Base-by-base conservation (phyloP, 768 basidiomycete species). In the Boletus speciosus region DNA sequence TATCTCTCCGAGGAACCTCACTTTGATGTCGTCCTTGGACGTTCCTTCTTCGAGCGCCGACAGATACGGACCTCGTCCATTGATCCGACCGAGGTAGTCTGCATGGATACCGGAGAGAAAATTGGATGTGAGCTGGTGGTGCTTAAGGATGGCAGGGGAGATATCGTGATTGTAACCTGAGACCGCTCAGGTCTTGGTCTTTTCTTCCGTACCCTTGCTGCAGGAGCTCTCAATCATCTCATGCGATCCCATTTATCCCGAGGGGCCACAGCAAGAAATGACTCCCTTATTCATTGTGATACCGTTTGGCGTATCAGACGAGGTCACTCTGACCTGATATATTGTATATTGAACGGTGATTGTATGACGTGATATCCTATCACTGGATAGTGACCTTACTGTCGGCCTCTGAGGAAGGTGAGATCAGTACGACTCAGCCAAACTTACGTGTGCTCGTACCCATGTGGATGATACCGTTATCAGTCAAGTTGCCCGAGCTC, bases 1-100 rank as follows among this genome's bases (percentile, higher is more conserved):
- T 94, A 90, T 70, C 80, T 98, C 31, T 88, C 90, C 4, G 97
- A 99, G 66, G 95, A 97, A 67, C 85, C 88, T 0, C 93, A 98
- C 65, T 98, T 98, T 70, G 94, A 97, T 62, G 90, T 98, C 44
- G 88, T 98, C 5, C 80, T 98, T 6, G 95, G 95, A 1, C 78
- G 95, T 25, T 85, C 84, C 23, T 94, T 97, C 64, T 83, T 87
- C 57, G 88, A 88, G 78, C 85, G 79, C 64, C 77, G 92, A 60
- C 87, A 88, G 65, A 84, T 98, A 59, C 87, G 86, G 69, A 84
- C 83, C 31, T 91, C 88, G 66, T 75, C 86, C 0, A 75, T 86
- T 38, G 96, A 99, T 67, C 86, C 85, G 37, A 98, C 97, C 10
- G 84, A 88, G 61, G 86, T 99, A 14, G 82, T 91, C 3, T 97